Conservation (phyloP, 495 filamentous ascomycete genomes). For the Trichoderma virens region DNA sequence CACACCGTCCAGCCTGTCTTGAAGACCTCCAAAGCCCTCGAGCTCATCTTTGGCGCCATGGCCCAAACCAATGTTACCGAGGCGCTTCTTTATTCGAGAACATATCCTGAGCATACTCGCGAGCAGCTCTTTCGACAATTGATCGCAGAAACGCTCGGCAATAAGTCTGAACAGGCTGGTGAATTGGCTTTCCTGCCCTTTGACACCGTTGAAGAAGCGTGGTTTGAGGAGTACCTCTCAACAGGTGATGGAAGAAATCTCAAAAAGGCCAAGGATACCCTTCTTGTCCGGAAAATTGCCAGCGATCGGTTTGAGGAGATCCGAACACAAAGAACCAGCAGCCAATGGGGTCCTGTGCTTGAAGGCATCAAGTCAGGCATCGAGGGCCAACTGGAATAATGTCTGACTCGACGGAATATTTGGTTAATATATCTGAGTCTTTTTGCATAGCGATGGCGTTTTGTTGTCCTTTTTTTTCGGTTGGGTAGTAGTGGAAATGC, state of each 20-base stretch:
- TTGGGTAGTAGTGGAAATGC: too few species aligned
- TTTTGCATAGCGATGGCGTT: slow-evolving; percentile 28
- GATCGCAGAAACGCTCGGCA: slow-evolving; percentile 52
- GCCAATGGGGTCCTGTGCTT: slow-evolving; percentile 24
- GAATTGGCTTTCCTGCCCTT: slow-evolving; percentile 68
- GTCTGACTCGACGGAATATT: neutral
- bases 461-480: neutral
- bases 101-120: slow-evolving; percentile 51
- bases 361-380: slow-evolving; percentile 27
- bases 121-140: slow-evolving; percentile 57
- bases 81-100: slow-evolving; percentile 65
- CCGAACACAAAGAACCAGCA: slow-evolving; percentile 14
- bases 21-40: slow-evolving; percentile 47
- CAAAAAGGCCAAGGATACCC: slow-evolving; percentile 56
- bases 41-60: slow-evolving; percentile 57
- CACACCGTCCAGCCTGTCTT: slow-evolving; percentile 61
- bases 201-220: slow-evolving; percentile 57
- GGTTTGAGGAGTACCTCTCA: slow-evolving; percentile 60
- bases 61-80: slow-evolving; percentile 60
- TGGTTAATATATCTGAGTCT: slow-evolving; percentile 11
- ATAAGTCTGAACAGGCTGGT: slow-evolving; percentile 36
- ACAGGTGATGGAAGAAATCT: slow-evolving; percentile 53
- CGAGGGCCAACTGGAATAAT: slow-evolving; percentile 19
- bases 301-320: slow-evolving; percentile 8
- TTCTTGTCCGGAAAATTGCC: slow-evolving; percentile 31